phyloP scores from a whole-genome alignment of 2,329 filamentous ascomycete genomes.

The Diplocarpon rosae region DNA sequence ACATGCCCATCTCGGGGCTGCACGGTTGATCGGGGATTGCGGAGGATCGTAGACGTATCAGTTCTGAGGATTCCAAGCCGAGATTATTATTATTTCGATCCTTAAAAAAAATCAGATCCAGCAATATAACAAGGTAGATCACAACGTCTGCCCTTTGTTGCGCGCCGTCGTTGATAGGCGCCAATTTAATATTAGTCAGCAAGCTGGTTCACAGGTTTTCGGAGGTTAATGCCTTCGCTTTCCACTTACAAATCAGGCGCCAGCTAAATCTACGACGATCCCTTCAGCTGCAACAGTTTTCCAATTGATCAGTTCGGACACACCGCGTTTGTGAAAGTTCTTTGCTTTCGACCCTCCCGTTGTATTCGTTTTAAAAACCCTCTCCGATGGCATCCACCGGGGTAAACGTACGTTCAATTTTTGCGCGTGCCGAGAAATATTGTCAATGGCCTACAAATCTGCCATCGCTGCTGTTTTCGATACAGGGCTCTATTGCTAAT shows the following conservation, averaged over 20 bases:
- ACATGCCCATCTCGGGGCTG: conserved; percentile 20
- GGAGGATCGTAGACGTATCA: not conserved
- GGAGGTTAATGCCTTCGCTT: conserved; percentile 7
- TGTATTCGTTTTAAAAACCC: conserved; percentile 8
- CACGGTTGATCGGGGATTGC: not conserved
- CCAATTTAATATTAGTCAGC: not conserved
- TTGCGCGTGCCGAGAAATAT: conserved; percentile 7
- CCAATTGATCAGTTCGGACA: conserved; percentile 22
- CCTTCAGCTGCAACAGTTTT: conserved; percentile 15
- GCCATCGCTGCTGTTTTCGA: not conserved
- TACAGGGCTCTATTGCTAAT: not conserved
- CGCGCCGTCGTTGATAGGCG: too few relatives aligned
- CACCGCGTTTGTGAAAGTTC: conserved; percentile 7
- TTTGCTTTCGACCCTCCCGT: conserved; percentile 7
- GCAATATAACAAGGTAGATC: too few relatives aligned
- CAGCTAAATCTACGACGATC: conserved; percentile 14
- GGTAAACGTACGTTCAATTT: conserved; percentile 37
- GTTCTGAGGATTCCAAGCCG: not conserved
- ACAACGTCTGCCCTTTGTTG: too few relatives aligned
- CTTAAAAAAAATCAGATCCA: too few relatives aligned
- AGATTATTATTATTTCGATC: too few relatives aligned
- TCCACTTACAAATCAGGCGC: conserved; percentile 19
- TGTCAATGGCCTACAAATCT: conserved; percentile 1
- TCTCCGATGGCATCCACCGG: conserved; percentile 33
- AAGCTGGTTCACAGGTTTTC: conserved; percentile 1